Percentiles rank a stretch among this genome's conserved stretches.
Evolutionary conservation across 768 basidiomycete genomes (phyloP).

Genomic region (Macrolepiota fuliginosa): DNA sequence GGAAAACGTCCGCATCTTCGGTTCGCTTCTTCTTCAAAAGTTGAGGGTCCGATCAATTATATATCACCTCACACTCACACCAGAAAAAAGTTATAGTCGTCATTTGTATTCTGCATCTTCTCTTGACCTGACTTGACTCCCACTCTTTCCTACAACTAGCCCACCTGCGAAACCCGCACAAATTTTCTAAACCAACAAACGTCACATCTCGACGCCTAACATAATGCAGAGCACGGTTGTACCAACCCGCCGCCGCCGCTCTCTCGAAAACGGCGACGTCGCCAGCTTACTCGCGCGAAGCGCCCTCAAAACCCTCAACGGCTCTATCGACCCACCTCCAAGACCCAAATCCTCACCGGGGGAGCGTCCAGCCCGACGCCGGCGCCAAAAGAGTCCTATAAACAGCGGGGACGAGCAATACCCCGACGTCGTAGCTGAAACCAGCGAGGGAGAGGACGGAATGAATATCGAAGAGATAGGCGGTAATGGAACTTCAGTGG

Average conservation of each 20-base stretch:
- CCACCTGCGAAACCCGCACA: too few species aligned
- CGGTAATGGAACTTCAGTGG: slow-evolving; percentile 22
- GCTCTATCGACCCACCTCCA: slow-evolving; percentile 48
- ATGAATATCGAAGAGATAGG: slow-evolving; percentile 12
- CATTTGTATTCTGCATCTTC: not conserved
- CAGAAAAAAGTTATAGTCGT: not conserved
- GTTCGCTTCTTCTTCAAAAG: not conserved
- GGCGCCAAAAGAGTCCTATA: slow-evolving; percentile 43
- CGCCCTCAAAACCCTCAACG: not conserved
- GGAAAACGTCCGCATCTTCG: not conserved
- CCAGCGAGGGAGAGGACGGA: slow-evolving; percentile 22
- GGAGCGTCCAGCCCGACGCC: slow-evolving; percentile 50
- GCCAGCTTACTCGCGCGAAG: slow-evolving; percentile 12
- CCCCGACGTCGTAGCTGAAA: slow-evolving; percentile 19
- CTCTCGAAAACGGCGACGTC: slow-evolving; percentile 36
- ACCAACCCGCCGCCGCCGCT: slow-evolving; percentile 55
- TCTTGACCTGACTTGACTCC: slow-evolving; percentile 13
- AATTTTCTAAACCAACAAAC: too few species aligned
- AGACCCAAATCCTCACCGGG: slow-evolving; percentile 76
- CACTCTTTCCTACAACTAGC: slow-evolving; percentile 9
- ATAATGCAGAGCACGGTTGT: slow-evolving; percentile 21
- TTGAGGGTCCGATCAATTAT: not conserved
- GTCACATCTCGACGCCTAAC: too few species aligned
- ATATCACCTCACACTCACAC: not conserved
- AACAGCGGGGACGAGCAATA: slow-evolving; percentile 30